Evolutionary conservation across 2,329 filamentous ascomycete species (phyloP).

Genomic region (Fusarium sambucinum): DNA sequence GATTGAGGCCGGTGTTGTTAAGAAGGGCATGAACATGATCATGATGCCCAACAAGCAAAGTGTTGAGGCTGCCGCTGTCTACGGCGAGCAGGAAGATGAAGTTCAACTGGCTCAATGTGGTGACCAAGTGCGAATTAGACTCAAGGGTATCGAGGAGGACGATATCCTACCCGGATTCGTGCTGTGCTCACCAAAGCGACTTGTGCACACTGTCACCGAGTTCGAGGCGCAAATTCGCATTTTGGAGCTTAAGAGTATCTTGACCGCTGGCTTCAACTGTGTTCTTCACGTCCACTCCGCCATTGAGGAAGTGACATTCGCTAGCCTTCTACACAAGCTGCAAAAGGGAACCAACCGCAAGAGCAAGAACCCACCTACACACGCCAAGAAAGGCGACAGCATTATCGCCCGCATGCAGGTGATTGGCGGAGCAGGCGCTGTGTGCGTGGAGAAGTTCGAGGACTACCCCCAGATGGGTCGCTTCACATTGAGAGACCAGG

Average conservation of each 20-base stretch:
- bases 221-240: conserved; percentile 99
- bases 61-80: conserved; percentile 85
- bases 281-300: conserved; percentile 97
- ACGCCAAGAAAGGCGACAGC: conserved; percentile 82
- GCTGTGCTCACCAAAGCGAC: conserved; percentile 91
- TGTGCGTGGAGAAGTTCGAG: conserved; percentile 95
- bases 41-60: conserved; percentile 96
- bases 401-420: conserved; percentile 95
- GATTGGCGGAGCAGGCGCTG: conserved; percentile 83
- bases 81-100: conserved; percentile 97
- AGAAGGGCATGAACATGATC: conserved; percentile 85
- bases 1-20: conserved; percentile 92
- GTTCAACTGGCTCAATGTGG: conserved; percentile 84
- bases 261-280: conserved; percentile 96
- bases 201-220: conserved; percentile 87
- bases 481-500: conserved; percentile 90
- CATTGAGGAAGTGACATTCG: conserved; percentile 96
- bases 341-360: conserved; percentile 94
- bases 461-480: conserved; percentile 95
- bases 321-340: conserved; percentile 87
- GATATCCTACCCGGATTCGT: conserved; percentile 96
- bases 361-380: conserved; percentile 92
- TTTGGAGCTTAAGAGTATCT: conserved; percentile 92
- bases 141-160: conserved; percentile 97
- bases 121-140: conserved; percentile 91